Base-by-base conservation (phyloP, 2,329 filamentous ascomycete genomes). In the Capronia americana region DNA sequence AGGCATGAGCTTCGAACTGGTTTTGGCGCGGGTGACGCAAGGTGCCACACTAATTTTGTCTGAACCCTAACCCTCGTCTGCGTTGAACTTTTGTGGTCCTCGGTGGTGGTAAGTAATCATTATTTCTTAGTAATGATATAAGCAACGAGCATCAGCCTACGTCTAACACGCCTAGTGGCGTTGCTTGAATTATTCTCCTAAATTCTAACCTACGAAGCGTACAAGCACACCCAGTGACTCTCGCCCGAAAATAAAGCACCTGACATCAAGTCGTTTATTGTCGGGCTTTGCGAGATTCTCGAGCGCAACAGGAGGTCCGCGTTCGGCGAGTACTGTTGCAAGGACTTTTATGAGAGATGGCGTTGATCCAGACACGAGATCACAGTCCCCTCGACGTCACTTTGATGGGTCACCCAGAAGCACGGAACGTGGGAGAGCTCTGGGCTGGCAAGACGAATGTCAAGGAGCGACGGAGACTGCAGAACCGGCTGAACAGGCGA, bases 401-500 rank as follows among this genome's bases (percentile, higher is more conserved):
- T 3, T 51, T 66, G 34, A 26, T 63, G 56, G 48, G 64, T 11
- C 64, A 66, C 51, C 44, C 46, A 3, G 55, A 63, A 28, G 64
- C 64, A 26, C 55, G 60, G 3, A 56, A 34, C 51, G 34, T 66
- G 0, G 63, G 70, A 17, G 73, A 75, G 56, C 69, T 75, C 53
- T 75, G 74, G 74, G 74, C 72, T 11, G 74, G 74, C 3, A 59
- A 73, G 4, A 69, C 71, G 17, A 64, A 73, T 59, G 70, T 64
- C 34, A 70, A 60, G 23, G 64, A 73, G 51, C 63, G 74, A 28
- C 69, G 74, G 26, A 71, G 64, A 51, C 48, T 75, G 56, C 74
- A 75, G 65, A 75, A 75, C 56, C 68, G 74, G n/a, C 60, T 72
- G 41, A 75, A 74, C 54, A 72, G 74, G 53, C 61, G 74, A 30